phyloP scores from a whole-genome alignment of 83 land plant genomes.

The Thuja plicata region DNA sequence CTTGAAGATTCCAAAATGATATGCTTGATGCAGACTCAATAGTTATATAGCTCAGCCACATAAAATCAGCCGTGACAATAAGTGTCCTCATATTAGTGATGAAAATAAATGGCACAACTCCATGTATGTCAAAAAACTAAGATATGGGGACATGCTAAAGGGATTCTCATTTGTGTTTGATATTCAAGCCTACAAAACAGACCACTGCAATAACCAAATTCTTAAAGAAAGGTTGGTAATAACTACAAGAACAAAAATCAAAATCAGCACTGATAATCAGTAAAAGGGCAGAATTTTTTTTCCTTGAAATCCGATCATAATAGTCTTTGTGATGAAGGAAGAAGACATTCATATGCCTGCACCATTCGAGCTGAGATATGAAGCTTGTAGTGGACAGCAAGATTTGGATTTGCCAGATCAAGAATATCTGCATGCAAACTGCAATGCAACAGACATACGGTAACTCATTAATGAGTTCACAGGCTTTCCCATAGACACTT shows the following conservation, averaged over 20 bases:
- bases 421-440: slow-evolving; percentile 83
- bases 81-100: neutral
- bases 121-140: neutral
- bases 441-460: slow-evolving; percentile 12
- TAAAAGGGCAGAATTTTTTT: neutral
- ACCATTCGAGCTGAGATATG: slow-evolving; percentile 69
- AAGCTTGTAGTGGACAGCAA: slow-evolving; percentile 59
- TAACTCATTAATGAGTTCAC: neutral
- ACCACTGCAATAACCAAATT: neutral
- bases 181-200: neutral
- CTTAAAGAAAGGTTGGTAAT: neutral
- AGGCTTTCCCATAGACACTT: neutral
- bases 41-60: neutral
- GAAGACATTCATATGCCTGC: slow-evolving; percentile 79
- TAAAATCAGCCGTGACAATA: neutral
- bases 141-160: neutral
- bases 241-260: neutral
- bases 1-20: neutral
- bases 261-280: neutral
- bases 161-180: neutral
- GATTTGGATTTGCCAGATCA: slow-evolving; percentile 71
- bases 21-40: neutral
- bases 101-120: neutral
- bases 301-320: neutral
- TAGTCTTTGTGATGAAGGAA: slow-evolving; percentile 56